Percentiles rank a stretch among this genome's conserved stretches.
Evolutionary conservation across 371 early-diverging fungal genomes (phyloP).

Genomic region (Blakeslea trispora): DNA sequence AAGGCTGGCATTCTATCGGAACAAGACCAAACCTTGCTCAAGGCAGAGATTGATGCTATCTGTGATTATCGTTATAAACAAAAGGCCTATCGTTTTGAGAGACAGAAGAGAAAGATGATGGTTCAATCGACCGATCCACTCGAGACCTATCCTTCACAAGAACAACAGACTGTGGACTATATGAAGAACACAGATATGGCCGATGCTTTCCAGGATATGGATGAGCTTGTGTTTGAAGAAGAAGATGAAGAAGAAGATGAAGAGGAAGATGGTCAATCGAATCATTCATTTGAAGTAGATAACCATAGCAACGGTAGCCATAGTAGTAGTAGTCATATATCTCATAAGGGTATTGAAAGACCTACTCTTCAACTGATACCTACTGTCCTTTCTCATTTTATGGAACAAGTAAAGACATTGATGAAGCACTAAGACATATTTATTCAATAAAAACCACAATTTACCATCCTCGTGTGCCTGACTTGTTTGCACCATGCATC

Average conservation of each 20-base stretch:
- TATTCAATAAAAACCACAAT: background rate
- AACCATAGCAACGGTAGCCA: background rate
- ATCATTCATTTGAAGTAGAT: background rate
- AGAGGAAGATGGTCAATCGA: background rate
- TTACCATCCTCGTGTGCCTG: conserved; percentile 26
- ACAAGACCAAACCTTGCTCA: conserved; percentile 14
- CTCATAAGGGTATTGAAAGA: conserved; percentile 11
- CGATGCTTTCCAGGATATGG: conserved; percentile 33
- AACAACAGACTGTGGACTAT: conserved; percentile 25
- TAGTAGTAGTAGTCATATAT: conserved; percentile 9
- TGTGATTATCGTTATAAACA: conserved; percentile 43
- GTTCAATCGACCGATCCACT: conserved; percentile 17
- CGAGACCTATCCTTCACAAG: conserved; percentile 13
- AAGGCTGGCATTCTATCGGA: conserved; percentile 18
- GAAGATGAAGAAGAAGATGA: conserved; percentile 13
- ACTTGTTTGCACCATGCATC: conserved; percentile 25
- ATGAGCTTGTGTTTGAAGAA: conserved; percentile 23
- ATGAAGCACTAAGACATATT: conserved; percentile 17
- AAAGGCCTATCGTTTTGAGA: conserved; percentile 32
- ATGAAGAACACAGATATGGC: conserved; percentile 27
- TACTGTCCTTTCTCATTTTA: conserved; percentile 14
- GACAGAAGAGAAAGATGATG: conserved; percentile 17
- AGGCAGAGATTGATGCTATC: conserved; percentile 37
- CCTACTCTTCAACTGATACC: conserved; percentile 11
- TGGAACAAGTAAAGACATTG: conserved; percentile 3